Percentiles rank a stretch among this genome's conserved stretches.
phyloP scores from a whole-genome alignment of 163 green algal species.

The Volvox carteri region DNA sequence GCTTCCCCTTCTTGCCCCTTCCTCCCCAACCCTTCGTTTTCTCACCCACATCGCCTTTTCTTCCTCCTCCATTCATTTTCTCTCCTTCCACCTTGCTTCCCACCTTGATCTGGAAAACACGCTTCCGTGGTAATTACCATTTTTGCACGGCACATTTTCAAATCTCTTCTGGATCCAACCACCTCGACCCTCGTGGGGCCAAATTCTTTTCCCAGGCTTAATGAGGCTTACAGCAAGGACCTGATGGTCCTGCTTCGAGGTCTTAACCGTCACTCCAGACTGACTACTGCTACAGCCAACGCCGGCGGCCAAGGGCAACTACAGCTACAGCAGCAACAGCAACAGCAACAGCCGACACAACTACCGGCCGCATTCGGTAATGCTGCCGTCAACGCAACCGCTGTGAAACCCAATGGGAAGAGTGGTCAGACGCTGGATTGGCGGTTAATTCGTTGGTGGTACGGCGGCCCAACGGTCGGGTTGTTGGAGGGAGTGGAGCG shows the following conservation, averaged over 20 bases:
- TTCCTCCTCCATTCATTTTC: not conserved
- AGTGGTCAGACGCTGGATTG: too few relatives aligned
- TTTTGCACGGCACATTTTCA: too few relatives aligned
- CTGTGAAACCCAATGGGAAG: not conserved
- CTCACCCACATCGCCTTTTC: too few relatives aligned
- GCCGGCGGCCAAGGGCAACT: not conserved
- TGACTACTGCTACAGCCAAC: not conserved
- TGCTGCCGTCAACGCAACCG: not conserved
- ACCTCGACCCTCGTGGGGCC: too few relatives aligned
- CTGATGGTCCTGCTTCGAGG: slow-evolving; percentile 32
- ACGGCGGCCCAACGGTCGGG: not conserved
- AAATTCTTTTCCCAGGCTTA: slow-evolving; percentile 31
- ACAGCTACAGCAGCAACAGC: not conserved
- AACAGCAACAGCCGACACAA: too few relatives aligned
- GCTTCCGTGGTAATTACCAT: too few relatives aligned
- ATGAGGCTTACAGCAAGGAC: slow-evolving; percentile 49
- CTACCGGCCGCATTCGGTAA: too few relatives aligned
- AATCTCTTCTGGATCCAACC: too few relatives aligned
- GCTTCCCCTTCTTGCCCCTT: too few relatives aligned
- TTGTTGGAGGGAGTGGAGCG: not conserved
- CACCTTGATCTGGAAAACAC: too few relatives aligned
- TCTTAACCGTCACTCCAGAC: not conserved
- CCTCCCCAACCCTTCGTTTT: too few relatives aligned
- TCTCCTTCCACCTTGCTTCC: not conserved
- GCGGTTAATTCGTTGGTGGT: too few relatives aligned